Evolutionary conservation across 1,139 yeast species (phyloP), one percentile per base, ranked within the genome.

Genomic region (Yamadazyma oceani): DNA sequence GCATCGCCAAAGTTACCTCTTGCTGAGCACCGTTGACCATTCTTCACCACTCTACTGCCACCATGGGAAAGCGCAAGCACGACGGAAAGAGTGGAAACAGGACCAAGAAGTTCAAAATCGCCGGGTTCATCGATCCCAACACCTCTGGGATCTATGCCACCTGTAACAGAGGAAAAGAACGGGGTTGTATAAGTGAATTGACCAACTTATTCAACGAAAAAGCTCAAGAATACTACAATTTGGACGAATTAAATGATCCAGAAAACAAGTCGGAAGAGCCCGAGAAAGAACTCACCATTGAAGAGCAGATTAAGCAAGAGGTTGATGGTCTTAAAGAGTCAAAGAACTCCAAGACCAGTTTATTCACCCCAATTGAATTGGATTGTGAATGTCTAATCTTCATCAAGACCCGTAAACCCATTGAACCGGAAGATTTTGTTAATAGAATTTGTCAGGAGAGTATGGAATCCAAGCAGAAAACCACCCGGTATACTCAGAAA

Each of bases 81-180:
- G 43, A 44, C 16, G 49, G 45, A 7, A 45, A 45, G 14, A 52
- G 48, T 1, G 51, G 49, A 1, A 38, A 39, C 19, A 46, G 42
- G 23, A 43, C 39, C 36, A 74, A 74, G 52, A 69, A 69, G 60
- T 75, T 67, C 57, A 75, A 72, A 49, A 55, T 64, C 21, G 60
- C 69, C 5, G 80, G 80, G 3, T 65, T 78, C 41, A 57, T 81
- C 16, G 96, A 88, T 52, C 95, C 96, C 0, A 81, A 81, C 35
- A 84, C 95, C 45, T 66, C 83, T 32, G 96, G 97, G 1, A 69
- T 87, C 2, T 92, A 83, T 61, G 96, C 89, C 16, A 86, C 96
- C 0, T 87, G 97, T 59, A 74, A 78, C 35, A 71, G 96, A 50
- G 84, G 86, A 31, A 79, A 82, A 47, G 96, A 90, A 60, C 72